phyloP scores from a whole-genome alignment of 805 yeast genomes.

The Blastobotrys parvus region DNA sequence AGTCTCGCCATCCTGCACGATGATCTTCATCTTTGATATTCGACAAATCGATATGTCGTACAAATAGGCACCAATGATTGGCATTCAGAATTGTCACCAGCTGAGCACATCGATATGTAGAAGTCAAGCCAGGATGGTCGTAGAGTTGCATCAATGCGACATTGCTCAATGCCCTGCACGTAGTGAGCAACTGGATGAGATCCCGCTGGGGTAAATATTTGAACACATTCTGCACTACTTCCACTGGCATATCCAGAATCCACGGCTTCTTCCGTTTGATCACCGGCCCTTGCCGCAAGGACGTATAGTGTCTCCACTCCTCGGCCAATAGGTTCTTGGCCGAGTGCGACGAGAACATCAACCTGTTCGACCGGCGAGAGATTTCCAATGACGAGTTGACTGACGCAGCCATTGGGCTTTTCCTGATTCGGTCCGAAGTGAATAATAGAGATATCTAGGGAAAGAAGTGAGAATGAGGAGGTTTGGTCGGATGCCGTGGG shows the following conservation, averaged over 20 bases:
- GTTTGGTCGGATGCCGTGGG: too few relatives aligned
- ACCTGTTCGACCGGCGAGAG: conserved; percentile 1
- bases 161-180: conserved; percentile 42
- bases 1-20: conserved; percentile 85
- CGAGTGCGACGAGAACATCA: background rate
- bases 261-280: background rate
- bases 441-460: too few relatives aligned
- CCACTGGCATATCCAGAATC: conserved; percentile 18
- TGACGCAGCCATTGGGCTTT: background rate
- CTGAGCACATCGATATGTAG: conserved; percentile 76
- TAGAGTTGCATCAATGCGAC: conserved; percentile 51
- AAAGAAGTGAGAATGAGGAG: too few relatives aligned
- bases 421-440: too few relatives aligned
- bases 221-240: conserved; percentile 21
- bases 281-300: too few relatives aligned
- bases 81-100: conserved; percentile 53
- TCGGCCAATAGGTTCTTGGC: background rate
- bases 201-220: conserved; percentile 31
- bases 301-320: too few relatives aligned
- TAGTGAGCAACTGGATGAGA: conserved; percentile 40
- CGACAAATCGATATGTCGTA: conserved; percentile 54
- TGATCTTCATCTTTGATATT: conserved; percentile 25
- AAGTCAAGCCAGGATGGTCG: conserved; percentile 43
- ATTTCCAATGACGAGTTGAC: conserved; percentile 1
- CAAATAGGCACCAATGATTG: conserved; percentile 26